Conservation (phyloP, 345 rosid genomes). For the Aquilaria sinensis region DNA sequence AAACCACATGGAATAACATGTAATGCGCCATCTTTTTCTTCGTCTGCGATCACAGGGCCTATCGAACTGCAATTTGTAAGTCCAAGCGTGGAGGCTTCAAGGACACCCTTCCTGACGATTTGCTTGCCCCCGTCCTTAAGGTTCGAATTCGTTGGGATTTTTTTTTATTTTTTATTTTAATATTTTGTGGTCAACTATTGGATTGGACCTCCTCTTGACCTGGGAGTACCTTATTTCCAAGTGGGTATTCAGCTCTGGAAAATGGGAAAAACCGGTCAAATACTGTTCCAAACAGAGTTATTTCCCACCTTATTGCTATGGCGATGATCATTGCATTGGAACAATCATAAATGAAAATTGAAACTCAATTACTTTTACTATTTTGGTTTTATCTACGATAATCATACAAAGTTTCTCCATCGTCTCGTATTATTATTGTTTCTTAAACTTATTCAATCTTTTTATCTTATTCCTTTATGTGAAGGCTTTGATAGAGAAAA, state of each 20-base stretch:
- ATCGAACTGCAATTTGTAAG: constrained; percentile 88
- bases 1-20: background rate
- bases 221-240: background rate
- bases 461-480: constrained; percentile 1
- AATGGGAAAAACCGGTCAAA: too few relatives aligned
- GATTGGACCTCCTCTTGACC: background rate
- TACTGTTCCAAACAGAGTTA: too few relatives aligned
- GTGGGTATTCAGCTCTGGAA: background rate
- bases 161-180: background rate
- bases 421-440: background rate
- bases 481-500: constrained; percentile 72
- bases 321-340: too few relatives aligned
- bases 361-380: too few relatives aligned
- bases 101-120: constrained; percentile 83
- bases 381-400: background rate
- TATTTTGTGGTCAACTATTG: background rate
- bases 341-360: too few relatives aligned
- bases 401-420: background rate
- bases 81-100: constrained; percentile 90
- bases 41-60: constrained; percentile 40
- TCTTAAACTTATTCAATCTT: background rate
- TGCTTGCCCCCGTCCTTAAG: constrained; percentile 76
- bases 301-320: too few relatives aligned
- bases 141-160: constrained; percentile 25
- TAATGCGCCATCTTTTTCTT: background rate